Base-by-base conservation (phyloP, 345 rosid genomes). In the Zanthoxylum bungeanum region DNA sequence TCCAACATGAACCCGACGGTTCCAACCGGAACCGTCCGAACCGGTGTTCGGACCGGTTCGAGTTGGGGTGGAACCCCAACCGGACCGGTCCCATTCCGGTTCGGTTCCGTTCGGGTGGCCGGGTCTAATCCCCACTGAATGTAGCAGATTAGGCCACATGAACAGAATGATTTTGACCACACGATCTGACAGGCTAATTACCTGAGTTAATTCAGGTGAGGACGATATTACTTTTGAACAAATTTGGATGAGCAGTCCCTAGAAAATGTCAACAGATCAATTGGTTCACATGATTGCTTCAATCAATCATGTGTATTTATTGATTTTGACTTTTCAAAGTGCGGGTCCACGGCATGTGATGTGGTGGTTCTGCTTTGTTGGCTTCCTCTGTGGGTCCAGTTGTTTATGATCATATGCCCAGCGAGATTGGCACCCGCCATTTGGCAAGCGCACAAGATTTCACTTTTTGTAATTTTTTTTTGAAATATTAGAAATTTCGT, bases 241-340 rank as follows among this genome's bases (percentile, higher is more conserved):
- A 40, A 63, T 11, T 19, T 25, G 22, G 34, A 9, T 22, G 34
- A 6, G 4, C 2, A 24, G 31, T 56, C 33, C 31, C 17, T 12
- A 7, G 8, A 14, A 57, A 14, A 25, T 47, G 69, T 64, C 39
- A 64, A 46, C 17, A 47, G 25, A 65, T 66, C 70, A 51, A 66
- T 59, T 34, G 70, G 30, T 21, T 34, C 46, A 51, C 47, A 66
- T 34, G 70, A 66, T 66, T 50, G 47, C 3, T 46, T 47, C 47
- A 52, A 50, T 50, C 44, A 66, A 33, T n/a, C 33, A 27, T 19
- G 36, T 24, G n/a, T 17, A 17, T 33, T 59, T 50, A n/a, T n/a
- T 50, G 53, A 19, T n/a, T 5, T 50, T 50, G 60, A 56, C 36
- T 56, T 64, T 30, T 3, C n/a, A n/a, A 7, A 0, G 16, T 66